Evolutionary conservation across 2,329 filamentous ascomycete genomes (phyloP).

Genomic region (Alternaria hordeiaustralica): DNA sequence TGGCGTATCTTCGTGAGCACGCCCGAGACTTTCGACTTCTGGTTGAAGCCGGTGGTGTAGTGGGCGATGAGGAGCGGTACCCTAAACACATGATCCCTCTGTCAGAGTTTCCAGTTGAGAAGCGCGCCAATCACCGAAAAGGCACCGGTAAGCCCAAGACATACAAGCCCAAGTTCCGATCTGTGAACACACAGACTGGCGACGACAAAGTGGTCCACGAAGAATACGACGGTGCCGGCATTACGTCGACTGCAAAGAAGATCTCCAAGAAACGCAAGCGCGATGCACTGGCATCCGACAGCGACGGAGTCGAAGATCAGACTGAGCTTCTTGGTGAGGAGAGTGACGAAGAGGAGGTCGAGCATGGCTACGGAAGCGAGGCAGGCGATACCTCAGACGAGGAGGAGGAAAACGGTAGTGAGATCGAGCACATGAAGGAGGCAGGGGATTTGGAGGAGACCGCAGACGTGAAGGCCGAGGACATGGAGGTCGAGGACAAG

Average conservation of each 20-base stretch:
- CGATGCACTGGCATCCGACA: background rate
- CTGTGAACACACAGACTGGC: background rate
- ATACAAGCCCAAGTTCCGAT: background rate
- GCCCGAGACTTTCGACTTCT: background rate
- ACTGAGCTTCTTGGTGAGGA: background rate
- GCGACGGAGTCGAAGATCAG: background rate
- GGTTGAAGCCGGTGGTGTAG: background rate
- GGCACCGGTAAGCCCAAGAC: background rate
- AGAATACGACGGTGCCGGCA: background rate
- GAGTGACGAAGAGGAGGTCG: background rate
- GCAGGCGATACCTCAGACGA: background rate
- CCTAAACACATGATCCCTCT: background rate
- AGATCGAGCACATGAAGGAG: background rate
- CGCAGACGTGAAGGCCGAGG: too few species aligned
- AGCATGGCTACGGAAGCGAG: background rate
- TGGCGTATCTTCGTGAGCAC: conserved; percentile 8
- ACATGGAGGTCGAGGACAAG: background rate
- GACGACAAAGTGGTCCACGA: background rate
- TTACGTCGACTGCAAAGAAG: background rate
- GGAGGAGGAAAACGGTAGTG: background rate
- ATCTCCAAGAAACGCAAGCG: background rate
- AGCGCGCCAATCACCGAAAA: background rate
- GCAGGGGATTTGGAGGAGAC: background rate
- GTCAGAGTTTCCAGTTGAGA: background rate
- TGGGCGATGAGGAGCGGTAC: background rate